Evolutionary conservation across 768 basidiomycete species (phyloP).

Genomic region (Rhodosporidiobolus odoratus): DNA sequence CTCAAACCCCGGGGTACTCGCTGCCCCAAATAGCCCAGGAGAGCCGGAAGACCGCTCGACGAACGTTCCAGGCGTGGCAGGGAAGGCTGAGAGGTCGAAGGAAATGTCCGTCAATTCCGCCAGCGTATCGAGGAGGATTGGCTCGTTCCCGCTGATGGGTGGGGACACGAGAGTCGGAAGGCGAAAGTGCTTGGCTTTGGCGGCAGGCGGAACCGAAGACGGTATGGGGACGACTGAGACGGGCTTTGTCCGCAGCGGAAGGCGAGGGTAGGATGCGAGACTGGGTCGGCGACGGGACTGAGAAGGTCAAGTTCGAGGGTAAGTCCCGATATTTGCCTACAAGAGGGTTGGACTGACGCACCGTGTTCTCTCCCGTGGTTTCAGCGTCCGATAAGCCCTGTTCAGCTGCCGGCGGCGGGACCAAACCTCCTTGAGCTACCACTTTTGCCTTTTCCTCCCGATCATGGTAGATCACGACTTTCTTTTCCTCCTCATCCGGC

Average conservation of each 20-base stretch:
- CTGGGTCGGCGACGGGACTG: neutral
- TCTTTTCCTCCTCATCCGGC: neutral
- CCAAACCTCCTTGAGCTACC: neutral
- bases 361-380: neutral
- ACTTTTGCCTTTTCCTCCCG: neutral
- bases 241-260: neutral
- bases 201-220: no score
- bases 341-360: neutral
- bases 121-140: neutral
- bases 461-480: neutral
- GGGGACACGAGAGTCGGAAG: neutral
- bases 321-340: neutral
- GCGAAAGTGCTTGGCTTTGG: neutral
- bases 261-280: neutral
- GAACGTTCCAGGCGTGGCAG: neutral
- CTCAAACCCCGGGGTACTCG: no score
- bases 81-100: neutral
- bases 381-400: slow-evolving; percentile 5
- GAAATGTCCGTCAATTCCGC: neutral
- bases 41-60: neutral
- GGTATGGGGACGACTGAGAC: neutral
- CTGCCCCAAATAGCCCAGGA: neutral
- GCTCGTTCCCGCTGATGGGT: neutral
- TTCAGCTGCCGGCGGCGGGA: neutral
- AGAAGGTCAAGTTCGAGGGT: neutral